Evolutionary conservation across 2,329 filamentous ascomycete species (phyloP).

Genomic region (Exophiala alcalophila): DNA sequence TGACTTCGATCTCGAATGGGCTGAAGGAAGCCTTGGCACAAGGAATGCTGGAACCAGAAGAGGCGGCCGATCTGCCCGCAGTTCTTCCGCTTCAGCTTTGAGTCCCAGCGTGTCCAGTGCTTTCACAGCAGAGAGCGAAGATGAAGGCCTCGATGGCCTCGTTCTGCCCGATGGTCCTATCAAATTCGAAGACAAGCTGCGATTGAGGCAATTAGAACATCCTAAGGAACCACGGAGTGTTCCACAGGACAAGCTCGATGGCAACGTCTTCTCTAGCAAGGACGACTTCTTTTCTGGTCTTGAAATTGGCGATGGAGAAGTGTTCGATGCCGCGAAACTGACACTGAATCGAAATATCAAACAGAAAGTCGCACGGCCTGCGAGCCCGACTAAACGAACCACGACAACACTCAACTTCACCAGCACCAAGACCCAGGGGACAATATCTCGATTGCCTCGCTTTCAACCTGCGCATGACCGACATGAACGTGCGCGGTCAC

Average conservation of each 20-base stretch:
- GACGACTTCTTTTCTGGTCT: slow-evolving; percentile 85
- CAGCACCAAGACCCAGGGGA: slow-evolving; percentile 61
- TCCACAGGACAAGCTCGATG: slow-evolving; percentile 35
- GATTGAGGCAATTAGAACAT: slow-evolving; percentile 61
- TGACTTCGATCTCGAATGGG: slow-evolving; percentile 81
- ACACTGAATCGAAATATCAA: slow-evolving; percentile 90
- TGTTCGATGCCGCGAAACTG: slow-evolving; percentile 75
- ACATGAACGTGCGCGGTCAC: slow-evolving; percentile 69
- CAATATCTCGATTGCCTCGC: slow-evolving; percentile 71
- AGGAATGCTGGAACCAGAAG: slow-evolving; percentile 82
- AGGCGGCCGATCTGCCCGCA: slow-evolving; percentile 74
- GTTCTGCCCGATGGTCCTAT: slow-evolving; percentile 79
- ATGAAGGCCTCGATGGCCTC: slow-evolving; percentile 87
- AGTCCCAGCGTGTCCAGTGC: slow-evolving; percentile 92
- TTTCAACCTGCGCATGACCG: slow-evolving; percentile 53
- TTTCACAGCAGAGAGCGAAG: slow-evolving; percentile 87
- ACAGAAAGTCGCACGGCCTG: slow-evolving; percentile 67
- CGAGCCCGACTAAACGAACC: slow-evolving; percentile 61
- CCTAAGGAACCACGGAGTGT: slow-evolving; percentile 37
- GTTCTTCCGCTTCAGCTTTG: slow-evolving; percentile 82
- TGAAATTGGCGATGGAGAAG: slow-evolving; percentile 78
- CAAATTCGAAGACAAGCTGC: slow-evolving; percentile 75
- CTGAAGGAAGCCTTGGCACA: slow-evolving; percentile 87
- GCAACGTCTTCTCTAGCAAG: slow-evolving; percentile 34
- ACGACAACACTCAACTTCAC: slow-evolving; percentile 89